Evolutionary conservation across 1,284 basidiomycete species (phyloP), one percentile per base, ranked within the genome.

Genomic region (Boletus semigastroideus): DNA sequence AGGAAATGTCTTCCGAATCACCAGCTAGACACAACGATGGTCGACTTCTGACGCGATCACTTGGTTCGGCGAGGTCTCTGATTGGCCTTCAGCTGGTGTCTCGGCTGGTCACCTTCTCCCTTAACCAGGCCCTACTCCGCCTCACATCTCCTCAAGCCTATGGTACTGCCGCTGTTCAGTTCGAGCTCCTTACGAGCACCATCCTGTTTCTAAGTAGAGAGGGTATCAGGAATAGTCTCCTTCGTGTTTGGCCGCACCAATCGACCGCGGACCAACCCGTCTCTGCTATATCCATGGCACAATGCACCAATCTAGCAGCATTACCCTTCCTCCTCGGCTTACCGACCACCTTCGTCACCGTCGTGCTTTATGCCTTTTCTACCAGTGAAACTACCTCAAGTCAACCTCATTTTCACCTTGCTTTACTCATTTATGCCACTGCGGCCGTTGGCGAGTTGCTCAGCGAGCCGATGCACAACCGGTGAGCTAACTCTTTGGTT

Each of bases 191-290:
- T 27, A 81, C 92, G 34, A 91, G 88, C 56, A 94, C 93, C 13
- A 90, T 97, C 60, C 78, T 99, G 36, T 97, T 98, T 67, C 78
- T 98, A 8, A 88, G 90, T 28, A 78, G 96, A 11, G 97, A 99
- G 69, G 95, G 94, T 5, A 82, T 98, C 11, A 80, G 94, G 34
- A 92, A 88, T 67, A 86, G 90, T 7, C 78, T 96, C 2, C 75
- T 95, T 12, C 71, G 81, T 8, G 65, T 70, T n/a, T 66, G 70
- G 68, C 69, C 72, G 2, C 60, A 66, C n/a, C 52, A 58, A 42
- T 44, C 45, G 22, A 27, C 39, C 27, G 27, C 44, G 5, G 59
- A 52, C 51, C 40, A 49, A 54, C 62, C 56, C 49, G 53, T 54
- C 10, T 50, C 56, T 20, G 36, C 38, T 30, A 42, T 50, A 34